These are phyloP conservation scores for Mycena sanguinolenta DNA, from an alignment of 768 basidiomycete genomes.

Conservation along the genomic window DNA sequence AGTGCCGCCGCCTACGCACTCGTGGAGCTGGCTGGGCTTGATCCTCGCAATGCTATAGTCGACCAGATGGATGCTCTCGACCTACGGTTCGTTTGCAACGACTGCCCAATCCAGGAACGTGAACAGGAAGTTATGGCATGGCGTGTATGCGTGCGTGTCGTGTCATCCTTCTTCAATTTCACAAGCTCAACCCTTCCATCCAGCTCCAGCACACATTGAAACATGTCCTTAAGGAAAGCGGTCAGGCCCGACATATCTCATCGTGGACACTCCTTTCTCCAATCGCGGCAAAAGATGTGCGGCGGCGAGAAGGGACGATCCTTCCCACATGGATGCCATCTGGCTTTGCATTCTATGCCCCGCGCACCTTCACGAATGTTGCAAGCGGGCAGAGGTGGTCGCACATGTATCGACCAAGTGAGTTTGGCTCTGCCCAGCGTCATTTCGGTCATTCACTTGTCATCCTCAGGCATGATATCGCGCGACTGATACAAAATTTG, in stretches of 20 bases:
- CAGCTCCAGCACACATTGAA: not conserved
- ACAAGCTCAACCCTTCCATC: not conserved
- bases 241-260: not conserved
- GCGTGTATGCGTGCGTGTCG: not conserved
- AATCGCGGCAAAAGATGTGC: not conserved
- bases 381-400: not conserved
- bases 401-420: not conserved
- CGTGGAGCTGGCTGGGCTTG: not conserved
- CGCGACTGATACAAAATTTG: not conserved
- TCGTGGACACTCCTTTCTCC: conserved; percentile 1
- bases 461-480: not conserved
- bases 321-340: not conserved
- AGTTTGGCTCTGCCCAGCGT: not conserved
- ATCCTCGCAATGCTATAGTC: not conserved
- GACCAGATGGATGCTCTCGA: not conserved
- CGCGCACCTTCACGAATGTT: not conserved
- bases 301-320: conserved; percentile 6
- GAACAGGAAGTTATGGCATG: not conserved
- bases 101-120: not conserved
- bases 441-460: not conserved
- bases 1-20: not conserved
- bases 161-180: not conserved
- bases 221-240: not conserved
- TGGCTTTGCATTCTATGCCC: conserved; percentile 11
- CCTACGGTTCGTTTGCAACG: not conserved